Conservation (phyloP, 2,329 filamentous ascomycete species). For the Colletotrichum sp. region DNA sequence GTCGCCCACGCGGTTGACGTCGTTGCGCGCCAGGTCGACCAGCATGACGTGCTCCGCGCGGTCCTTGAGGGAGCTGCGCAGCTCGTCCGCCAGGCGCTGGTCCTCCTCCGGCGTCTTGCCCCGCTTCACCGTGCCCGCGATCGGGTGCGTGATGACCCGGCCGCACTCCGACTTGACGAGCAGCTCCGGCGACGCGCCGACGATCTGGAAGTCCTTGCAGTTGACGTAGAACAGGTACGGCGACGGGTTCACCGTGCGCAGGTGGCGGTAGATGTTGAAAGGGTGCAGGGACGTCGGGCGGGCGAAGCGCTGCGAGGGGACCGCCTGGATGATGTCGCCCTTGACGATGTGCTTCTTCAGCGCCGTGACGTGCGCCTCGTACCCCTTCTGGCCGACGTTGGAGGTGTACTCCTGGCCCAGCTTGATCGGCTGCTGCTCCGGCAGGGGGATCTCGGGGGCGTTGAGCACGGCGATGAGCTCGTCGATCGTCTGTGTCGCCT, state of each 20-base stretch:
- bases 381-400: constrained; percentile 88
- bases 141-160: constrained; percentile 93
- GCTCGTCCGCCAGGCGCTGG: constrained; percentile 75
- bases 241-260: constrained; percentile 96
- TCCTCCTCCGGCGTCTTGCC: constrained; percentile 84
- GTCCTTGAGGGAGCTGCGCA: constrained; percentile 85
- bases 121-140: constrained; percentile 92
- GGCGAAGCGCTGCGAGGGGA: constrained; percentile 91
- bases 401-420: constrained; percentile 82
- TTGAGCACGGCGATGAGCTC: constrained; percentile 74
- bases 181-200: constrained; percentile 93
- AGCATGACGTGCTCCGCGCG: constrained; percentile 96
- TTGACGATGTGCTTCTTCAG: constrained; percentile 90
- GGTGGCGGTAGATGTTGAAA: constrained; percentile 96
- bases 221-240: constrained; percentile 97
- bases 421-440: constrained; percentile 74
- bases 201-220: constrained; percentile 90
- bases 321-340: constrained; percentile 97
- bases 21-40: constrained; percentile 93
- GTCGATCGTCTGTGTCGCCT: constrained; percentile 67
- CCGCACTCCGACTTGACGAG: constrained; percentile 89
- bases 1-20: constrained; percentile 94
- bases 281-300: constrained; percentile 90
- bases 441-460: constrained; percentile 76
- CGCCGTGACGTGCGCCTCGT: constrained; percentile 84